Evolutionary conservation across 257 asterid genomes (phyloP).

Genomic region (Solanum lignicaule): DNA sequence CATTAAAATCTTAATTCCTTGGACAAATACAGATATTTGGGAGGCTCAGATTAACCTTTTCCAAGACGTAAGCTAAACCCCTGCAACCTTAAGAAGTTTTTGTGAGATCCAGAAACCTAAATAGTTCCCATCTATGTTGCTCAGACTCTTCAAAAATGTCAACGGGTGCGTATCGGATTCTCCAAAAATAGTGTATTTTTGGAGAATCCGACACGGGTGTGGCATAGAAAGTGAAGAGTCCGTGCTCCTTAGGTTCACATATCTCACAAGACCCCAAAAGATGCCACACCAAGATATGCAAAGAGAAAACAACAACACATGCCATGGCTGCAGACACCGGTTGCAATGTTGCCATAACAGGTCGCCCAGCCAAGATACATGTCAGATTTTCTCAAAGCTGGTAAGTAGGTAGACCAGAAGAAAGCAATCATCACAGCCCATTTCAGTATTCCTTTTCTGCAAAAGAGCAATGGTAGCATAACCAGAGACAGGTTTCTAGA

Average conservation of each 20-base stretch:
- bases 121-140: not conserved
- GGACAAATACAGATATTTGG: not conserved
- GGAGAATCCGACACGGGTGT: too few relatives aligned
- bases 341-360: not conserved
- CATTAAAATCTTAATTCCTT: not conserved
- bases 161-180: too few relatives aligned
- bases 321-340: not conserved
- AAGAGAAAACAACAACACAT: not conserved
- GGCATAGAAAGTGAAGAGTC: too few relatives aligned
- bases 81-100: constrained; percentile 3
- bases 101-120: constrained; percentile 6
- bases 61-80: not conserved
- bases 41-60: not conserved
- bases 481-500: not conserved
- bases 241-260: not conserved
- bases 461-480: not conserved
- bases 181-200: too few relatives aligned
- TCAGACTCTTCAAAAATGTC: too few relatives aligned
- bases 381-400: not conserved
- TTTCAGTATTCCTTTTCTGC: not conserved
- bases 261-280: not conserved
- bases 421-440: constrained; percentile 11
- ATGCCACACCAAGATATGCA: not conserved
- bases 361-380: constrained; percentile 22
- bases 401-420: not conserved